Percentiles rank a stretch among this genome's conserved stretches.
phyloP scores from a whole-genome alignment of 1,139 yeast species.

The Taiozyma sp. region DNA sequence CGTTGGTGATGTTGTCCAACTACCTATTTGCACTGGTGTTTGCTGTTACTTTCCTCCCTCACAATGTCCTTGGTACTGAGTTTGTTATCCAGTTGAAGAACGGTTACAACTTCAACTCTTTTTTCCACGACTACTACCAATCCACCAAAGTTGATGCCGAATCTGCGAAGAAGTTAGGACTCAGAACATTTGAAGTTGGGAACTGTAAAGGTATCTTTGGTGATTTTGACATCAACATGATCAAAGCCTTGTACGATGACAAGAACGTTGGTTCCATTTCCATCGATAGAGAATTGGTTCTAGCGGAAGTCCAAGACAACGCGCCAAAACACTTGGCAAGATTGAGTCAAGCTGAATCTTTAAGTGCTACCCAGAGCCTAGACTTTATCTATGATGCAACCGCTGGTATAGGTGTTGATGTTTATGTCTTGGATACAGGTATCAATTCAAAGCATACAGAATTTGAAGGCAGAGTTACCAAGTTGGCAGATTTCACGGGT shows the following conservation, averaged over 20 bases:
- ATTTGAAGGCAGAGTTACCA: slow-evolving; percentile 31
- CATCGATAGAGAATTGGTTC: slow-evolving; percentile 23
- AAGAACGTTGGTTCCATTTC: slow-evolving; percentile 25
- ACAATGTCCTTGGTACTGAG: slow-evolving; percentile 7
- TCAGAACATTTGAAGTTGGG: slow-evolving; percentile 22
- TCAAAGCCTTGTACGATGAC: slow-evolving; percentile 22
- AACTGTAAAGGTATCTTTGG: slow-evolving; percentile 25
- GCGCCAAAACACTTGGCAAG: slow-evolving; percentile 48
- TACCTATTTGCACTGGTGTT: neutral
- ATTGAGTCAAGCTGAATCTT: slow-evolving; percentile 34
- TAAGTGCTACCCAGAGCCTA: slow-evolving; percentile 17
- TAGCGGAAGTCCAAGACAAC: slow-evolving; percentile 31
- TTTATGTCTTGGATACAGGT: slow-evolving; percentile 40
- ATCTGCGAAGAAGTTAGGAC: slow-evolving; percentile 10
- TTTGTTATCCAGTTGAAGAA: slow-evolving; percentile 22
- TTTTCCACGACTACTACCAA: slow-evolving; percentile 15
- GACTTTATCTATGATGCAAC: slow-evolving; percentile 25
- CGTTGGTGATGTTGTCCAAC: neutral
- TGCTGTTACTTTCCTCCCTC: neutral
- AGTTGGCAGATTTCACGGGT: slow-evolving; percentile 25
- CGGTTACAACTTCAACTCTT: slow-evolving; percentile 13
- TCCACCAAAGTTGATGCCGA: slow-evolving; percentile 3
- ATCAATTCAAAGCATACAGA: slow-evolving; percentile 32
- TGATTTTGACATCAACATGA: slow-evolving; percentile 19
- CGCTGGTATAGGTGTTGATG: slow-evolving; percentile 40